These are phyloP conservation scores for Gaertneriomyces semiglobifer DNA, from an alignment of 192 early-diverging fungal genomes.

Conservation along the genomic window DNA sequence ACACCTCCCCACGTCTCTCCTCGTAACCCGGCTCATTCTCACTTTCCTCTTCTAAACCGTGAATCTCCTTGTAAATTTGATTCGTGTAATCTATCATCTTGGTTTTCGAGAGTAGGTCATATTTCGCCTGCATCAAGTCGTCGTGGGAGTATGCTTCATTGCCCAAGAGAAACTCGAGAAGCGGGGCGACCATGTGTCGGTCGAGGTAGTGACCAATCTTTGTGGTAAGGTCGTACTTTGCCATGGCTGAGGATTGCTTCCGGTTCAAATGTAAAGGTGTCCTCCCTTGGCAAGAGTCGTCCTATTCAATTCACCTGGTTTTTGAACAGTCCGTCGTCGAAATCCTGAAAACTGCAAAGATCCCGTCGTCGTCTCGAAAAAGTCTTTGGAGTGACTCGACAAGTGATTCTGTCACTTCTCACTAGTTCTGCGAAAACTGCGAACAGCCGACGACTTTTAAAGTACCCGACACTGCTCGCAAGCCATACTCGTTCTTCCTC, in stretches of 20 bases:
- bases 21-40: slow-evolving; percentile 69
- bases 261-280: too few species aligned
- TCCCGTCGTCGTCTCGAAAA: too few species aligned
- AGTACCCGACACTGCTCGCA: too few species aligned
- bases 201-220: slow-evolving; percentile 55
- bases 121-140: slow-evolving; percentile 81
- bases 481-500: too few species aligned
- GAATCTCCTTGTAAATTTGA: slow-evolving; percentile 76
- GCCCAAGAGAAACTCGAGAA: slow-evolving; percentile 82
- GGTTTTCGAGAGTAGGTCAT: slow-evolving; percentile 80
- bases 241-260: slow-evolving; percentile 14
- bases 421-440: too few species aligned
- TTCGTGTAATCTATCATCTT: slow-evolving; percentile 95
- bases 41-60: slow-evolving; percentile 56
- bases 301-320: too few species aligned
- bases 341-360: too few species aligned
- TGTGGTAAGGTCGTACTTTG: slow-evolving; percentile 29
- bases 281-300: too few species aligned
- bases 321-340: too few species aligned
- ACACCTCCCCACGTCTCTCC: slow-evolving; percentile 72
- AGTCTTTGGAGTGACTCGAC: too few species aligned
- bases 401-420: too few species aligned
- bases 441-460: too few species aligned
- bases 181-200: slow-evolving; percentile 87
- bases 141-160: slow-evolving; percentile 76